These are phyloP conservation scores for Ephemerocybe angulata DNA, from an alignment of 768 basidiomycete species.

Conservation along the genomic window DNA sequence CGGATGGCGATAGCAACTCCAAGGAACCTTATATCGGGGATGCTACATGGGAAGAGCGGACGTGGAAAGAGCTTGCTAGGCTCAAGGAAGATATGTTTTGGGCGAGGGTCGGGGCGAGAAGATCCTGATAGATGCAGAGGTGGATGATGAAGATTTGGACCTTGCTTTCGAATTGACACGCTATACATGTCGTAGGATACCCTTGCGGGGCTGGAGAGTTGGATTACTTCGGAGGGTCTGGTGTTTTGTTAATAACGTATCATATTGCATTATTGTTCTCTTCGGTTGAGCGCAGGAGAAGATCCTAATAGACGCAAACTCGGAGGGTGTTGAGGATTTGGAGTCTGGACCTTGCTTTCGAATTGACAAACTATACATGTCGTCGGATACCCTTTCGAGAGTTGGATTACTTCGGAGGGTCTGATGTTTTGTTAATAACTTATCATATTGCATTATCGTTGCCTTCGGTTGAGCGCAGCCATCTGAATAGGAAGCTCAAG, in stretches of 20 bases:
- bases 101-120: constrained; percentile 65
- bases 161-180: not conserved
- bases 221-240: no score
- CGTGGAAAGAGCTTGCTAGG: constrained; percentile 74
- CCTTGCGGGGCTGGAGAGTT: not conserved
- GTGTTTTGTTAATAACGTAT: no score
- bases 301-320: no score
- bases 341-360: not conserved
- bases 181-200: not conserved
- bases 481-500: not conserved
- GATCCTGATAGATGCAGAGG: constrained; percentile 20
- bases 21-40: constrained; percentile 54
- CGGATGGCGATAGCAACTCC: not conserved
- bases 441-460: no score
- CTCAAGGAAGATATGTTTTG: constrained; percentile 85
- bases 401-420: no score
- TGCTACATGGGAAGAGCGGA: constrained; percentile 79
- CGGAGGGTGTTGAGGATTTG: constrained; percentile 18
- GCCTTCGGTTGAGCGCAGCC: no score
- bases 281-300: no score
- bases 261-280: no score
- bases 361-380: not conserved
- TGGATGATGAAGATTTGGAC: constrained; percentile 12
- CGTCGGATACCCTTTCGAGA: not conserved
- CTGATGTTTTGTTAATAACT: no score